These are phyloP conservation scores for Cydonia oblonga DNA, from an alignment of 331 rosid species.

Conservation along the genomic window DNA sequence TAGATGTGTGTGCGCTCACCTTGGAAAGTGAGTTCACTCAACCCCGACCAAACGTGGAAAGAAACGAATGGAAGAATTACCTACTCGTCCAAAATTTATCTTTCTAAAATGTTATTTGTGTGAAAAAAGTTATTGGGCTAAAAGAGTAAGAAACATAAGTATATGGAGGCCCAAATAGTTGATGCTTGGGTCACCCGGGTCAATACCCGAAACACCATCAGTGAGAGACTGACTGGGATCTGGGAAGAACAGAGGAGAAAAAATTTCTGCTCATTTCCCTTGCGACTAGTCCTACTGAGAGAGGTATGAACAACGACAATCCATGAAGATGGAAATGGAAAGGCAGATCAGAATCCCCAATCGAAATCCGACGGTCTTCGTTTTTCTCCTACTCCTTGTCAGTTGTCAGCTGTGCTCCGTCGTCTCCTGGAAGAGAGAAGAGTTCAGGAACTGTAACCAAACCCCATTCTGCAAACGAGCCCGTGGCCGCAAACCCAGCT, in stretches of 20 bases:
- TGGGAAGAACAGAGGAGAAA: neutral
- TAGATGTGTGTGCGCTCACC: too few species aligned
- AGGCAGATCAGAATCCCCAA: conserved; percentile 8
- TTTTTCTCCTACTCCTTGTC: conserved; percentile 33
- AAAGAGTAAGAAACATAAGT: too few species aligned
- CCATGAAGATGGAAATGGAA: conserved; percentile 7
- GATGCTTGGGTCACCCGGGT: neutral
- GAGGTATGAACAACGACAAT: neutral
- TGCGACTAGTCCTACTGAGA: neutral
- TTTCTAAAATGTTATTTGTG: too few species aligned
- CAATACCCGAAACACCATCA: neutral
- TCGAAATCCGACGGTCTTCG: conserved; percentile 7
- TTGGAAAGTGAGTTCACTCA: too few species aligned
- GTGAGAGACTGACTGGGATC: neutral
- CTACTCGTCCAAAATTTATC: too few species aligned
- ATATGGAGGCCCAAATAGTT: neutral
- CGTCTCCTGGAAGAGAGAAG: conserved; percentile 77
- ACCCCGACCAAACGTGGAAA: too few species aligned
- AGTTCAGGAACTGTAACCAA: conserved; percentile 79
- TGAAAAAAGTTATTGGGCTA: too few species aligned
- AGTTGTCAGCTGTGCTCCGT: conserved; percentile 25
- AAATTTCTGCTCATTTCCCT: neutral
- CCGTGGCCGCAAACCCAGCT: conserved; percentile 53
- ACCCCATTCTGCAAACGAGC: conserved; percentile 96
- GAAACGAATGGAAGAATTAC: too few species aligned